Conservation (phyloP, 2,329 filamentous ascomycete genomes). For the Pseudogymnoascus sp. region DNA sequence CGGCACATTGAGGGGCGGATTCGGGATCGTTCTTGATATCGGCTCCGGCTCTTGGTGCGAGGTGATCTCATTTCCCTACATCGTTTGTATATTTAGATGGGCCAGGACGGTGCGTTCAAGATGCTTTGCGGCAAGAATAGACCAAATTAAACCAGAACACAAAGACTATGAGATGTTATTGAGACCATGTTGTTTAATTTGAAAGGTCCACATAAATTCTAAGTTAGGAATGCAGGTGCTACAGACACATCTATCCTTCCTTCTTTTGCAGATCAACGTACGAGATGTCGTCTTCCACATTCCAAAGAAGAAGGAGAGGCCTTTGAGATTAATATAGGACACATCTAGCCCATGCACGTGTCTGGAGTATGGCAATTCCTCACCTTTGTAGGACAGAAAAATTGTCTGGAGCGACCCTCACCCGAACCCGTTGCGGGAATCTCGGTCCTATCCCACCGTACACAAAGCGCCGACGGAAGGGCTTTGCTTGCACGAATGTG, state of each 20-base stretch:
- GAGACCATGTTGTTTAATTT: background rate
- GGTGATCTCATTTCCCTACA: background rate
- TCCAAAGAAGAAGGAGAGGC: slow-evolving; percentile 1
- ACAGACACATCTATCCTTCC: background rate
- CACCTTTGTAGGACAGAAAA: background rate
- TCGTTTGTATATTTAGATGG: background rate
- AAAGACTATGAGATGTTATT: background rate
- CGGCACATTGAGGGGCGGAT: background rate
- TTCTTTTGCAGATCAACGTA: background rate
- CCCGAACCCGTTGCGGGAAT: background rate
- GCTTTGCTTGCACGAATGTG: background rate
- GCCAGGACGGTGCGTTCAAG: background rate
- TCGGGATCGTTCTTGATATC: background rate
- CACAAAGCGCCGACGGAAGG: background rate
- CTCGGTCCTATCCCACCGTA: slow-evolving; percentile 1
- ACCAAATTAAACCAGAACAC: slow-evolving; percentile 1
- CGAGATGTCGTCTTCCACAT: background rate
- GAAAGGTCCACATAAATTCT: background rate
- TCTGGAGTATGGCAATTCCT: background rate
- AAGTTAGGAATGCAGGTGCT: background rate
- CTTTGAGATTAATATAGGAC: background rate
- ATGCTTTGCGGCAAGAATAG: background rate
- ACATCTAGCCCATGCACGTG: background rate
- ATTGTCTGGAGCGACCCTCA: background rate
- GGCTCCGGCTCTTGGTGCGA: background rate